phyloP scores from a whole-genome alignment of 2,329 filamentous ascomycete species.

The Dothidotthia symphoricarpi region DNA sequence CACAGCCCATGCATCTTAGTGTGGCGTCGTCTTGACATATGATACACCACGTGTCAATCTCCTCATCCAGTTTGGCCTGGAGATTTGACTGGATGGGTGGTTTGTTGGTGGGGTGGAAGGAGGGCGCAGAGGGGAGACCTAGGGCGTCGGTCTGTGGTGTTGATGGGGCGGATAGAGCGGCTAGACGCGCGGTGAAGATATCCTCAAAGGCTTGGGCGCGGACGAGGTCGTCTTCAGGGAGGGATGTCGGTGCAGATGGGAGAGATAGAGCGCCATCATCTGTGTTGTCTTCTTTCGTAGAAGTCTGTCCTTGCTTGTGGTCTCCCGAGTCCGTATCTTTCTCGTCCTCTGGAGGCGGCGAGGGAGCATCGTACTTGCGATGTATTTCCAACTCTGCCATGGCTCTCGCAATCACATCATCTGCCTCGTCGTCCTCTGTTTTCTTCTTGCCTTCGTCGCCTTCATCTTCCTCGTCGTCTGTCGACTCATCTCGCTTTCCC shows the following conservation, averaged over 20 bases:
- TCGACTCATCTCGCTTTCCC: slow-evolving; percentile 16
- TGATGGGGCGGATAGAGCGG: slow-evolving; percentile 45
- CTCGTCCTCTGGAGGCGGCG: slow-evolving; percentile 19
- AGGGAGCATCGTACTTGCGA: slow-evolving; percentile 38
- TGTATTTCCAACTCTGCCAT: slow-evolving; percentile 49
- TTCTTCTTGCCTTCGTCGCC: slow-evolving; percentile 20
- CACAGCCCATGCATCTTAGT: slow-evolving; percentile 70
- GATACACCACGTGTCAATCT: slow-evolving; percentile 74
- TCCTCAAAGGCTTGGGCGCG: slow-evolving; percentile 42
- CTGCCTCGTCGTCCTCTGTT: slow-evolving; percentile 43
- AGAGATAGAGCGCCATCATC: slow-evolving; percentile 29
- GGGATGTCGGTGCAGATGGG: slow-evolving; percentile 46
- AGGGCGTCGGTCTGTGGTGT: slow-evolving; percentile 26
- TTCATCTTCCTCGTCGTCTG: slow-evolving; percentile 18
- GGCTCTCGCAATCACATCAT: slow-evolving; percentile 48
- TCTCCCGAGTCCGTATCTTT: slow-evolving; percentile 10
- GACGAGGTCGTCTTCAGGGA: slow-evolving; percentile 27
- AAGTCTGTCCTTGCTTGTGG: slow-evolving; percentile 2
- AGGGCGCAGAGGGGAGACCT: slow-evolving; percentile 49
- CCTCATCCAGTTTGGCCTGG: slow-evolving; percentile 61
- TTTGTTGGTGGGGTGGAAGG: slow-evolving; percentile 42
- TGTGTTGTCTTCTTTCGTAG: slow-evolving; percentile 5
- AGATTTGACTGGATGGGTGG: slow-evolving; percentile 36
- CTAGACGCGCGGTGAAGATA: slow-evolving; percentile 47
- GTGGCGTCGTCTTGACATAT: slow-evolving; percentile 79